Base-by-base conservation (phyloP, 2,329 filamentous ascomycete species). In the Arachnomyces sp. region DNA sequence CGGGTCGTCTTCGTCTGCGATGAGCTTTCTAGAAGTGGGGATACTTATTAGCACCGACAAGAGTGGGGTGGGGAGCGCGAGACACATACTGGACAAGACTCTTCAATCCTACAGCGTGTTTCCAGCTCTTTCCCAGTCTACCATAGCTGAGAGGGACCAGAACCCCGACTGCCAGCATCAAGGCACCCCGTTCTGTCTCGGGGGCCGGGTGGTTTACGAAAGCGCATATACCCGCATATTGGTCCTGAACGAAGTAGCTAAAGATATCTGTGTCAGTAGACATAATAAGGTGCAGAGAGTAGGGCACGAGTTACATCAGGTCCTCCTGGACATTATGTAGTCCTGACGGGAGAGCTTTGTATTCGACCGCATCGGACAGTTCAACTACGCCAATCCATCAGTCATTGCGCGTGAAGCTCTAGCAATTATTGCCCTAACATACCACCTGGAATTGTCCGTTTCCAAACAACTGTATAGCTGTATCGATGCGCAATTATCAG, bases 261-360 rank as follows among this genome's bases (percentile, higher is more conserved):
- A n/a, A 17, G 14, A n/a, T n/a, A 31, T 31, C n/a, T 31, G 41
- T n/a, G 37, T 18, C 36, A 17, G 14, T 37, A 44, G 38, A 20
- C 18, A 7, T 6, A 38, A 30, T 29, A 28, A 25, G n/a, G 33
- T 18, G 38, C 20, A 14, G 18, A 52, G 18, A 14, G 32, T 28
- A 16, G 28, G 31, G 33, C n/a, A 6, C 14, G 15, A 47, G 58
- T 38, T 65, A 76, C 64, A 83, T 71, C 38, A 96, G 71, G 62
- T 98, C 92, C 49, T 89, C 79, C 25, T 81, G 72, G 14, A 96
- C 86, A 42, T 86, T 84, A 65, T 98, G 92, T 36, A 95, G 65
- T 16, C 92, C 92, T 0, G 90, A 96, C 2, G 92, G 92, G 34
- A 98, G 74, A 46, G 87, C 93, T 66, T 95, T 96, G 74, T 88